A percentile compares a stretch with the other conserved stretches of the same genome.
Evolutionary conservation across 176 grass and related monocot genomes (phyloP).

Genomic region (Juncus effusus): DNA sequence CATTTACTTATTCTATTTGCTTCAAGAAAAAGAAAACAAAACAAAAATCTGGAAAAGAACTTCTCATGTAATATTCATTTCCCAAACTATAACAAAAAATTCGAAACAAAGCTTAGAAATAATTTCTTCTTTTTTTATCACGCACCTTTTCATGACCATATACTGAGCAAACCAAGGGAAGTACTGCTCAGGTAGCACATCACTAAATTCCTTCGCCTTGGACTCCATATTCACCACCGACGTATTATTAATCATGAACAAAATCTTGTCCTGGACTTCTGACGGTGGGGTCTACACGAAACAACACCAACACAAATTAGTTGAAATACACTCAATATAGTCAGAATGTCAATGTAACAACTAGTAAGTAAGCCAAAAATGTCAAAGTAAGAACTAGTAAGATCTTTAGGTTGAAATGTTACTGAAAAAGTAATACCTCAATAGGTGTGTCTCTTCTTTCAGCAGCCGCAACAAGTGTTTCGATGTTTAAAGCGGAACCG

Average conservation of each 20-base stretch:
- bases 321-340: conserved; percentile 1
- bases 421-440: conserved; percentile 57
- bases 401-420: neutral
- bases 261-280: conserved; percentile 93
- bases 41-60: too few relatives aligned
- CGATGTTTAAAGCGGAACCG: conserved; percentile 91
- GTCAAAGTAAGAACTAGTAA: conserved; percentile 6
- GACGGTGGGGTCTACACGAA: conserved; percentile 62
- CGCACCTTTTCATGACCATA: conserved; percentile 99
- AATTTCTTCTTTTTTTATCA: neutral
- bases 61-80: too few relatives aligned
- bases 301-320: conserved; percentile 23
- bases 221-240: conserved; percentile 78
- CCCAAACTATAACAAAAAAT: too few relatives aligned
- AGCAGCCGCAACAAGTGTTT: conserved; percentile 94
- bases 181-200: conserved; percentile 68
- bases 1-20: too few relatives aligned
- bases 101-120: too few relatives aligned
- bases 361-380: neutral
- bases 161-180: conserved; percentile 94
- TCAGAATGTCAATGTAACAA: neutral
- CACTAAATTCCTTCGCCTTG: conserved; percentile 89
- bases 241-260: conserved; percentile 98
- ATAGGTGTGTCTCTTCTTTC: conserved; percentile 81
- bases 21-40: too few relatives aligned